These are phyloP conservation scores for Plenodomus biglobosus DNA, from an alignment of 2,329 filamentous ascomycete species.

Conservation along the genomic window DNA sequence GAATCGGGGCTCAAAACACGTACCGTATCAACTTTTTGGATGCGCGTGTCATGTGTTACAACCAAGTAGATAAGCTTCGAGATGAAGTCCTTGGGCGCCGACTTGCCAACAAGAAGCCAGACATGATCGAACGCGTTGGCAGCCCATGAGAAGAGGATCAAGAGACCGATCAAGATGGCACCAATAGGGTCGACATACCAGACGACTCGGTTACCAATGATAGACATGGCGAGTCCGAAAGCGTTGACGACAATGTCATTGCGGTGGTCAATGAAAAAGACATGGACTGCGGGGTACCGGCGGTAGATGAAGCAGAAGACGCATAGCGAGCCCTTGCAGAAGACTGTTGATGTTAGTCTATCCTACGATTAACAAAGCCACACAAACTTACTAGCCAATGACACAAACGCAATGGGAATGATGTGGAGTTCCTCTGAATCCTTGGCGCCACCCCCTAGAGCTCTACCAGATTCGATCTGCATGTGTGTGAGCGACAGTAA, in stretches of 20 bases:
- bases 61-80: conserved; percentile 59
- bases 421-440: conserved; percentile 53
- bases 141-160: conserved; percentile 64
- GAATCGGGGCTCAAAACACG: conserved; percentile 16
- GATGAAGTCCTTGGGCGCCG: conserved; percentile 60
- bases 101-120: conserved; percentile 62
- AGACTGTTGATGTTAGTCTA: conserved; percentile 42
- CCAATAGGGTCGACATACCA: conserved; percentile 66
- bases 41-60: conserved; percentile 57
- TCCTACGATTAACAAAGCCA: background rate
- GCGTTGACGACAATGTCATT: conserved; percentile 60
- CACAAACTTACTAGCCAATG: conserved; percentile 53
- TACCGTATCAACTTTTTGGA: conserved; percentile 60
- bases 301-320: conserved; percentile 57
- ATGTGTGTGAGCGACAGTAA: conserved; percentile 30
- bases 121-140: conserved; percentile 64
- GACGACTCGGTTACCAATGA: conserved; percentile 54
- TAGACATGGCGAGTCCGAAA: conserved; percentile 59
- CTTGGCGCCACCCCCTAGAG: conserved; percentile 50
- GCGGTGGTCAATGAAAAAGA: conserved; percentile 61
- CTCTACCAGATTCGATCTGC: conserved; percentile 58
- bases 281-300: conserved; percentile 57
- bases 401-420: conserved; percentile 59
- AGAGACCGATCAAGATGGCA: conserved; percentile 61
- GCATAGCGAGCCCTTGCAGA: conserved; percentile 56